These are phyloP conservation scores for Pluteus cervinus DNA, from an alignment of 768 basidiomycete species.

Conservation along the genomic window DNA sequence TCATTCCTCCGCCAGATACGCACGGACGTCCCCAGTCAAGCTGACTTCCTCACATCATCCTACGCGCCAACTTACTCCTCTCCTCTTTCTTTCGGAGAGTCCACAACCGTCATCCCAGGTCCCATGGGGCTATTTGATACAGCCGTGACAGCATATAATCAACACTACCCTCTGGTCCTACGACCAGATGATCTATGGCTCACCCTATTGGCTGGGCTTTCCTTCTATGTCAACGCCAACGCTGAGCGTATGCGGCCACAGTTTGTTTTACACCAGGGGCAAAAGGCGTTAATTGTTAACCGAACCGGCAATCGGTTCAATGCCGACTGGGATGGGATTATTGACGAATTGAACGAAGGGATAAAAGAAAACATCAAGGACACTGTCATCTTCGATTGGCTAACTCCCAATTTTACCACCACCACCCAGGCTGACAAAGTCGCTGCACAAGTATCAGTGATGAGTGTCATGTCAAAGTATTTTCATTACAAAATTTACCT, in stretches of 20 bases:
- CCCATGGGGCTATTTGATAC: slow-evolving; percentile 29
- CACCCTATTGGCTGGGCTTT: neutral
- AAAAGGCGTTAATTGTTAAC: slow-evolving; percentile 15
- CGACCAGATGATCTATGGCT: neutral
- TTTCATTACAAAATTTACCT: slow-evolving; percentile 21
- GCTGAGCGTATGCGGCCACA: neutral
- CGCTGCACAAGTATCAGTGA: slow-evolving; percentile 23
- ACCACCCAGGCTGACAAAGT: slow-evolving; percentile 23
- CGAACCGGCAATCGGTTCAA: slow-evolving; percentile 4
- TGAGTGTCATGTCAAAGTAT: slow-evolving; percentile 24
- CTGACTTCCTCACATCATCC: no score
- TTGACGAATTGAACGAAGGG: slow-evolving; percentile 11
- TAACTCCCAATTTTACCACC: slow-evolving; percentile 28
- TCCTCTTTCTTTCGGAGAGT: no score
- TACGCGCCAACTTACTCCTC: no score
- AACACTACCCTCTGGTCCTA: neutral
- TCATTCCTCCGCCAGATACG: no score
- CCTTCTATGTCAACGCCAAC: slow-evolving; percentile 1
- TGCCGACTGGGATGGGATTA: slow-evolving; percentile 22
- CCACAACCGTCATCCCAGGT: slow-evolving; percentile 18
- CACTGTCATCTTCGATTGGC: slow-evolving; percentile 23
- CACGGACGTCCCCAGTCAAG: no score
- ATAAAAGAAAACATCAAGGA: slow-evolving; percentile 11
- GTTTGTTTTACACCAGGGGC: neutral
- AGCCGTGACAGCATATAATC: slow-evolving; percentile 15